Conservation (phyloP, 2,329 filamentous ascomycete species). For the Lasiodiplodia sp. region DNA sequence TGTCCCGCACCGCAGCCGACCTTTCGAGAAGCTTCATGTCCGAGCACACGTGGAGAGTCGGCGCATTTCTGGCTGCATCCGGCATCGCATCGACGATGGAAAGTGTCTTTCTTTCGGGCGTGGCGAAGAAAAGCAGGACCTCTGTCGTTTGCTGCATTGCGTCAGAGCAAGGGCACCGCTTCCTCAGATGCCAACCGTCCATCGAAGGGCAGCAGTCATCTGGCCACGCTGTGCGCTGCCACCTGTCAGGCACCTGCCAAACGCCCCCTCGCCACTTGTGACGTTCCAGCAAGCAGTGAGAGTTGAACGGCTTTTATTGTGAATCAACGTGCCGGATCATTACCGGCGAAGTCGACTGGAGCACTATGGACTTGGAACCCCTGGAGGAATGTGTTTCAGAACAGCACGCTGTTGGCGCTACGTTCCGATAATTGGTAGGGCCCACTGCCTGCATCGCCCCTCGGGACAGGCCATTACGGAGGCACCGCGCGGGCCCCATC, state of each 20-base stretch:
- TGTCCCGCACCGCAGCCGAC: neutral
- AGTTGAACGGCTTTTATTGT: neutral
- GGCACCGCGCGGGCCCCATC: neutral
- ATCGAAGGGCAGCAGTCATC: neutral
- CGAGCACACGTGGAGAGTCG: neutral
- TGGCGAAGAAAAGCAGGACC: conserved; percentile 1
- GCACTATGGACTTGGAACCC: neutral
- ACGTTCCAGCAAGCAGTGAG: no score
- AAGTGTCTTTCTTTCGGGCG: neutral
- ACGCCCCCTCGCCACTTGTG: no score
- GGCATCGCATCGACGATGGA: conserved; percentile 3
- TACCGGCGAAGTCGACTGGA: neutral
- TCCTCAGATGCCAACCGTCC: neutral
- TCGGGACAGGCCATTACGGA: neutral
- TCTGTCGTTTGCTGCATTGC: neutral
- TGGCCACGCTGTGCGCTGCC: no score
- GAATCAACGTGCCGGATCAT: no score
- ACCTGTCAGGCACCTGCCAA: no score
- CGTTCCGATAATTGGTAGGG: neutral
- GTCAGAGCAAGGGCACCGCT: neutral
- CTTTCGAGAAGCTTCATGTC: conserved; percentile 21
- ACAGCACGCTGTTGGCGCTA: neutral
- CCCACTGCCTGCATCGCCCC: neutral
- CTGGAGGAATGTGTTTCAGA: neutral
- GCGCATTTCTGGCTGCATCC: conserved; percentile 5